These are phyloP conservation scores for Calonectria hongkongensis DNA, from an alignment of 2,329 filamentous ascomycete species.

Conservation along the genomic window DNA sequence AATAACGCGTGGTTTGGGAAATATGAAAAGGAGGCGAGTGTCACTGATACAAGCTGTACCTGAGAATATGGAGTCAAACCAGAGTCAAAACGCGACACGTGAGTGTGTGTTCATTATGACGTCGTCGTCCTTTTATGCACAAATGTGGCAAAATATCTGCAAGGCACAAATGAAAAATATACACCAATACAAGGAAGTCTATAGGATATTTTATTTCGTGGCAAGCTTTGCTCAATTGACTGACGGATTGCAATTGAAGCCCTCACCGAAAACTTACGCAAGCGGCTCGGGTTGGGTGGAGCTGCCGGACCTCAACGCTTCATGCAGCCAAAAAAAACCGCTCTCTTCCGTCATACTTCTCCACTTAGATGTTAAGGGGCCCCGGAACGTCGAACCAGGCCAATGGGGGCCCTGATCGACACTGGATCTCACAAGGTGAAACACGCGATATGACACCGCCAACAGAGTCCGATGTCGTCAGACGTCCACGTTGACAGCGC, in stretches of 20 bases:
- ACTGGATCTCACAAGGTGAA: slow-evolving; percentile 40
- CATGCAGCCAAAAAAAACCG: slow-evolving; percentile 21
- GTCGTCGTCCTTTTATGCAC: too few species aligned
- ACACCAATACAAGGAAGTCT: too few species aligned
- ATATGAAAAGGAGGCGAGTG: not conserved
- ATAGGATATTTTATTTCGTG: too few species aligned
- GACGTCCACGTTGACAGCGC: slow-evolving; percentile 33
- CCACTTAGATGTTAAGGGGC: slow-evolving; percentile 7
- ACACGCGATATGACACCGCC: slow-evolving; percentile 35
- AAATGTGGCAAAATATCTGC: not conserved
- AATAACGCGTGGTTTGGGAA: not conserved
- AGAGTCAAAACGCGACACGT: not conserved
- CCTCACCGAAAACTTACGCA: not conserved
- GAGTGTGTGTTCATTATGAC: not conserved
- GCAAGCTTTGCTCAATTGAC: too few species aligned
- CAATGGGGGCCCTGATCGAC: slow-evolving; percentile 36
- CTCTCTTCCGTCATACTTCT: slow-evolving; percentile 14
- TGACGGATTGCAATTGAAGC: not conserved
- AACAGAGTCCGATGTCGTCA: slow-evolving; percentile 29
- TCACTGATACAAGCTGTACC: not conserved
- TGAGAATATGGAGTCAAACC: not conserved
- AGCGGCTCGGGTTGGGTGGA: slow-evolving; percentile 3
- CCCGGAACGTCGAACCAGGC: slow-evolving; percentile 6
- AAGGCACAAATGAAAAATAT: too few species aligned
- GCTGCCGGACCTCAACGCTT: slow-evolving; percentile 6